phyloP scores from a whole-genome alignment of 139 green algal genomes.

The Tetraselmis chui region DNA sequence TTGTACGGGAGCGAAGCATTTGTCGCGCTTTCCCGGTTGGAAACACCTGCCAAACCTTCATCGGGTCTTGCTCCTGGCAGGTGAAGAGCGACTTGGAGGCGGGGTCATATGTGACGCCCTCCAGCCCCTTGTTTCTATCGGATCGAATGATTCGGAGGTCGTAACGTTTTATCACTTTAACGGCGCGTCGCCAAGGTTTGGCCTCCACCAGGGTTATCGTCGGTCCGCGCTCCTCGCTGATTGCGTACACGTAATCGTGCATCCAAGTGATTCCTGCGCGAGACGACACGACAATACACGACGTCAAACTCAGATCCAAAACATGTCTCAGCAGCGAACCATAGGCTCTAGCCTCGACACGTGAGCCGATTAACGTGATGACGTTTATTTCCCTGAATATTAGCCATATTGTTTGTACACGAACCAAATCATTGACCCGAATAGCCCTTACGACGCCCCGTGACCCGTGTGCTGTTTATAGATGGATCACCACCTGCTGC shows the following conservation, averaged over 20 bases:
- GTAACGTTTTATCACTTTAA: background rate
- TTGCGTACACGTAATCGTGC: background rate
- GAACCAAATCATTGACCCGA: too few relatives aligned
- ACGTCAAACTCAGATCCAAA: too few relatives aligned
- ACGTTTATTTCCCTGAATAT: too few relatives aligned
- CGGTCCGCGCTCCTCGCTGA: background rate
- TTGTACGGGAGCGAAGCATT: background rate
- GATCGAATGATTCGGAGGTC: background rate
- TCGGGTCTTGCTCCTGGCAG: background rate
- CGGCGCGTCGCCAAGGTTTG: background rate
- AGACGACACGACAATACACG: too few relatives aligned
- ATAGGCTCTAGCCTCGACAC: too few relatives aligned
- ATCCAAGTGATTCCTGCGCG: background rate
- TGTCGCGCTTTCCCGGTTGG: background rate
- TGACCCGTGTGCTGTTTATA: too few relatives aligned
- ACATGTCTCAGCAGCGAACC: too few relatives aligned
- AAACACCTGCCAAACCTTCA: background rate
- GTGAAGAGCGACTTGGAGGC: background rate
- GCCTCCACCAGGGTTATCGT: background rate
- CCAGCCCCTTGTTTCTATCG: background rate
- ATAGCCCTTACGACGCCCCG: too few relatives aligned
- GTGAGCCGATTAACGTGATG: too few relatives aligned
- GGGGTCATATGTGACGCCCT: background rate
- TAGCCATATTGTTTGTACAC: too few relatives aligned
- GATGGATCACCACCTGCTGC: too few relatives aligned